A percentile compares a stretch with the other conserved stretches of the same genome.
These are phyloP conservation scores for Leishmania tarentolae DNA, from an alignment of 208 protist species.

Conservation along the genomic window DNA sequence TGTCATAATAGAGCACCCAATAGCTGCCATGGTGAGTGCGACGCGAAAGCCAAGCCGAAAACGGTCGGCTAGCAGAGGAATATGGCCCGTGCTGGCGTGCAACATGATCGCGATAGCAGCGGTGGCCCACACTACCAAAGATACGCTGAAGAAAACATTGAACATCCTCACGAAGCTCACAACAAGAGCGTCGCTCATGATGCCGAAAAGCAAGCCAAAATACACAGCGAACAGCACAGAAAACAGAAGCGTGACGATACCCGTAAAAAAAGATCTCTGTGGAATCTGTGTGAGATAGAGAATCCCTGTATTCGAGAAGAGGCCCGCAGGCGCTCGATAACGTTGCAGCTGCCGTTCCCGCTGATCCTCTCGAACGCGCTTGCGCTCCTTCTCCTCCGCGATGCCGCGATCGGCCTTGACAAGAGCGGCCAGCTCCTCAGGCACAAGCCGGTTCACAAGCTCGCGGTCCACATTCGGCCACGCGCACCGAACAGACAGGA, in stretches of 20 bases:
- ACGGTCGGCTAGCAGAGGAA: not conserved
- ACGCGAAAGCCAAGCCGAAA: not conserved
- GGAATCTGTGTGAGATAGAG: constrained; percentile 67
- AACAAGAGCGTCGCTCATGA: not conserved
- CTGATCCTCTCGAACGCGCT: constrained; percentile 12
- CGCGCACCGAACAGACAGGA: constrained; percentile 52
- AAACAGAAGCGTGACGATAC: constrained; percentile 38
- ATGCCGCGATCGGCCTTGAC: constrained; percentile 62
- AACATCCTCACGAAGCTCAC: not conserved
- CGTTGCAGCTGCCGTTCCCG: constrained; percentile 22
- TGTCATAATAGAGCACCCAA: not conserved
- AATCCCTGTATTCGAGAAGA: constrained; percentile 58
- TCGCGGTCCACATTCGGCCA: constrained; percentile 59
- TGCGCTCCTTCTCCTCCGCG: constrained; percentile 29
- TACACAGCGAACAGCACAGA: not conserved
- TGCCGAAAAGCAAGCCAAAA: not conserved
- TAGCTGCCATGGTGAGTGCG: not conserved
- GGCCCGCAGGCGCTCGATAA: constrained; percentile 41
- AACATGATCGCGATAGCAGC: not conserved
- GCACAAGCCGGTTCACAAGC: constrained; percentile 44
- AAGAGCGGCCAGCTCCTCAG: constrained; percentile 65
- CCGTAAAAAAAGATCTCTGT: constrained; percentile 53
- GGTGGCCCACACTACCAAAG: not conserved
- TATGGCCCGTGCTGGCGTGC: not conserved
- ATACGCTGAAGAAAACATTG: not conserved